Conservation (phyloP, 441 rosid species). For the Pelargonium hybrid region DNA sequence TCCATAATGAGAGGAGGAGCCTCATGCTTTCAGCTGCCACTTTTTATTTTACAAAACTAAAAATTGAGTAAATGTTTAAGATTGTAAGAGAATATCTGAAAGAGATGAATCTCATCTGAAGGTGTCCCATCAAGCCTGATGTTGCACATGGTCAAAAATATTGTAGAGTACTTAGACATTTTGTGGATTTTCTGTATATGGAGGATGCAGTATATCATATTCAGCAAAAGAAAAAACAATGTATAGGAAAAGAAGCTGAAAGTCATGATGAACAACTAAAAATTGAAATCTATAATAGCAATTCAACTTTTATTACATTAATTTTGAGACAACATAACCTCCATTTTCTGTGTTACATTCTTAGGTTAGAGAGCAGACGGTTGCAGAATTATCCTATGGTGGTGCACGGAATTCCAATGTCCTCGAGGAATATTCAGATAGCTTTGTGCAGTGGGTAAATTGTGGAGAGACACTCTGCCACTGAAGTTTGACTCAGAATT, state of each 20-base stretch:
- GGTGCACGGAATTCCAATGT: conserved; percentile 26
- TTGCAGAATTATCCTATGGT: conserved; percentile 28
- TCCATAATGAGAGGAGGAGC: too few species aligned
- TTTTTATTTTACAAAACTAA: too few species aligned
- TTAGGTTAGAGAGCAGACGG: conserved; percentile 45
- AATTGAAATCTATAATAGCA: too few species aligned
- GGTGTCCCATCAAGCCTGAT: background rate
- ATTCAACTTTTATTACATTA: too few species aligned
- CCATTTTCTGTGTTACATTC: background rate
- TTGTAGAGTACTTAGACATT: too few species aligned
- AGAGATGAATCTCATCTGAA: background rate
- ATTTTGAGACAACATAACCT: background rate
- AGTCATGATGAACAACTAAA: too few species aligned
- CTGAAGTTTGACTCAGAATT: conserved; percentile 23
- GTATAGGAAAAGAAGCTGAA: background rate
- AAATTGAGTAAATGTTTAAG: background rate
- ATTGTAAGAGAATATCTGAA: background rate
- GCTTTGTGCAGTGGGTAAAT: conserved; percentile 79
- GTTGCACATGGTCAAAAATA: too few species aligned
- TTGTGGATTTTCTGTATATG: too few species aligned
- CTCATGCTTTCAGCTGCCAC: too few species aligned
- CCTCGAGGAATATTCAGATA: conserved; percentile 56
- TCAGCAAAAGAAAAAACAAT: background rate
- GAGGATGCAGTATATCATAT: background rate
- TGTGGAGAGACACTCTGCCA: conserved; percentile 71